phyloP scores from a whole-genome alignment of 306 rosid species.

The Acacia acuminata region DNA sequence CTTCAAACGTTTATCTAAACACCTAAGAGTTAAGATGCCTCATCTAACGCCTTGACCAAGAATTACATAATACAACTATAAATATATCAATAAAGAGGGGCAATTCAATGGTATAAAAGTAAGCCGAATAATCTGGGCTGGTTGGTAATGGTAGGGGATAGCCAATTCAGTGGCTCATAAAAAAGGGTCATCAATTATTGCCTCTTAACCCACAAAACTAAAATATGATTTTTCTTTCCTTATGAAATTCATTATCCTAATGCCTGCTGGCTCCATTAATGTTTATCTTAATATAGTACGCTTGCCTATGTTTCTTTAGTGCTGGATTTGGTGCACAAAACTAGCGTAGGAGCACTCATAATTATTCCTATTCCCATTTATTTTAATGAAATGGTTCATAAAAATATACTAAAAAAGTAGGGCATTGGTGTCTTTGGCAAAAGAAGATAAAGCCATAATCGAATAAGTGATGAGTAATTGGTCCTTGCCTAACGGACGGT shows the following conservation, averaged over 20 bases:
- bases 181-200: slow-evolving; percentile 28
- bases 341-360: slow-evolving; percentile 12
- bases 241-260: slow-evolving; percentile 15
- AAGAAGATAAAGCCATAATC: slow-evolving; percentile 9
- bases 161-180: slow-evolving; percentile 6
- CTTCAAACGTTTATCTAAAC: no score
- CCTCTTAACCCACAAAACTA: slow-evolving; percentile 13
- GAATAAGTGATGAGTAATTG: neutral
- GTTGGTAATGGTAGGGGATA: slow-evolving; percentile 15
- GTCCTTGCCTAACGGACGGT: slow-evolving; percentile 44
- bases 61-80: no score
- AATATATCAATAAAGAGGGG: no score
- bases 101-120: no score
- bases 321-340: slow-evolving; percentile 38
- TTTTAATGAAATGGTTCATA: slow-evolving; percentile 27
- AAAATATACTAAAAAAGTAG: neutral
- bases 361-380: slow-evolving; percentile 14
- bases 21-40: no score
- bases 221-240: neutral
- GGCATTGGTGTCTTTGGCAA: slow-evolving; percentile 14
- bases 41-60: no score
- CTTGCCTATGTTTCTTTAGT: slow-evolving; percentile 19
- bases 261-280: slow-evolving; percentile 24
- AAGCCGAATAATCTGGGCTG: neutral
- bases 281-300: slow-evolving; percentile 27